phyloP scores from a whole-genome alignment of 495 filamentous ascomycete genomes.

The Parathielavia hyrcaniae region DNA sequence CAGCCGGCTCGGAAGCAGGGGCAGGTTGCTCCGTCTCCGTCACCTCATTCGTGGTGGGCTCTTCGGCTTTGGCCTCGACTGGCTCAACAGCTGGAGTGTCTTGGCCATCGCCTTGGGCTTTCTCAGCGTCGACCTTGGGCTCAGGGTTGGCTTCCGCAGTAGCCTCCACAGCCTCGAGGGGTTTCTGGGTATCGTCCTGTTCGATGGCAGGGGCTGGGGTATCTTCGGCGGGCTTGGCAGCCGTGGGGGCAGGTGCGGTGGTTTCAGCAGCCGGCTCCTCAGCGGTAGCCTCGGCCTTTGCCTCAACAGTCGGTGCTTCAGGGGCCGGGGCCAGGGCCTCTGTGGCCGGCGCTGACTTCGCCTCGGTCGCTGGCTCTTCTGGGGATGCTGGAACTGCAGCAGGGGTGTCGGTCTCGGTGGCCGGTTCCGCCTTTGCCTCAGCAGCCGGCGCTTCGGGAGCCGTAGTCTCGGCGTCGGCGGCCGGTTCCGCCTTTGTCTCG shows the following conservation, averaged over 20 bases:
- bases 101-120: not conserved
- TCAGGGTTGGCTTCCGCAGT: not conserved
- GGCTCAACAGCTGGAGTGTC: not conserved
- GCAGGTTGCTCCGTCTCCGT: not conserved
- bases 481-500: not conserved
- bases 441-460: not conserved
- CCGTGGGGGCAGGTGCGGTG: not conserved
- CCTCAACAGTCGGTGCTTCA: no score
- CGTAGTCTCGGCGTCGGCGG: not conserved
- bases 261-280: slow-evolving; percentile 2
- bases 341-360: no score
- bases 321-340: no score
- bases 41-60: not conserved
- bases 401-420: slow-evolving; percentile 4
- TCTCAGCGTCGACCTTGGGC: not conserved
- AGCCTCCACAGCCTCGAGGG: not conserved
- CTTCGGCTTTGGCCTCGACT: not conserved
- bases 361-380: no score
- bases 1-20: not conserved
- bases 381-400: no score
- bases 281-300: not conserved
- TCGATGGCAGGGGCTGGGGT: slow-evolving; percentile 2
- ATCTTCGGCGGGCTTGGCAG: slow-evolving; percentile 10
- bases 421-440: not conserved
- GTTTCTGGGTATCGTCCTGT: slow-evolving; percentile 8